Base-by-base conservation (phyloP, 768 basidiomycete genomes). In the Tylopilus plumbeoviolaceoides region DNA sequence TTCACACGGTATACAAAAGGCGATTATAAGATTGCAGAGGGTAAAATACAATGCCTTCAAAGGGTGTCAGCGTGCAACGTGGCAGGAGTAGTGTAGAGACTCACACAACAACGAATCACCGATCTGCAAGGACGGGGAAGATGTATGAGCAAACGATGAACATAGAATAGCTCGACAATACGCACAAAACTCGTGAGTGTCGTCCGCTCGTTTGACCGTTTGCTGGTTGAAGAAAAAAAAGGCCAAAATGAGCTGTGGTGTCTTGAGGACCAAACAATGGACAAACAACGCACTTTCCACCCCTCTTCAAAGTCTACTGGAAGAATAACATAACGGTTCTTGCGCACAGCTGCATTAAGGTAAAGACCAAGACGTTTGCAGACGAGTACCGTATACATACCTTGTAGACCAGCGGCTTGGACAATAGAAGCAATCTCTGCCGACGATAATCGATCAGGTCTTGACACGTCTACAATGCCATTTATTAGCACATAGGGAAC, bases 251-350 rank as follows among this genome's bases (percentile, higher is more conserved):
- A 43, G 55, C 66, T 70, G 70, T 68, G 63, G 60, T 63, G 55
- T 58, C 45, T n/a, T 61, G 52, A 57, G 59, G 54, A 55, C 64
- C 73, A 79, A 79, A 77, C 66, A 81, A 59, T 30, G 53, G 10
- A 59, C 66, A 84, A 86, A 83, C 59, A 79, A 82, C 90, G 65
- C 60, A 95, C 94, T 81, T 98, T 98, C 95, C 95, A 99, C 67
- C 94, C 94, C 71, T 98, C 95, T 69, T 99, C 97, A 63, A 99
- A 98, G 79, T 99, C 97, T 14, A 88, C 82, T 0, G 97, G 95
- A 20, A 98, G 76, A 66, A 99, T 95, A 43, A 99, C 83, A 73
- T 99, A 99, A 65, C 95, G 88, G 71, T 98, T 98, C 76, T 98
- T 98, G 53, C 95, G 87, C 15, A 98, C 95, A 59, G 95, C 95